Conservation (phyloP, 768 basidiomycete genomes). For the Rhodotorula babjevae region DNA sequence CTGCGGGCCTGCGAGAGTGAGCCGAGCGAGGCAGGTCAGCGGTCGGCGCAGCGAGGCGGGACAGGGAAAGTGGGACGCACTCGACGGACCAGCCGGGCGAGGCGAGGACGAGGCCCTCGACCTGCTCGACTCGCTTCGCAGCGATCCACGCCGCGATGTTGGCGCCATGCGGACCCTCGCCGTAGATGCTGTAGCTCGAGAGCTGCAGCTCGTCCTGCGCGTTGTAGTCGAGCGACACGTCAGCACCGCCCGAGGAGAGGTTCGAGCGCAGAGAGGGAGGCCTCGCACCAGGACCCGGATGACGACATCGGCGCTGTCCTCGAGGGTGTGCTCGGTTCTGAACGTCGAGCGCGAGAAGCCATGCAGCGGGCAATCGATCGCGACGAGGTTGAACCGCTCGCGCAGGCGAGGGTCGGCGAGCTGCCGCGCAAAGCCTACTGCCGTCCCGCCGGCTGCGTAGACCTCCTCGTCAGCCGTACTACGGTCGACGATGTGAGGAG, state of each 20-base stretch:
- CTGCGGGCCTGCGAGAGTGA: background rate
- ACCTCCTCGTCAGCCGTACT: too few species aligned
- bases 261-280: too few species aligned
- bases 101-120: constrained; percentile 3
- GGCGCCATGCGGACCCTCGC: constrained; percentile 17
- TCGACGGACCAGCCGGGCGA: constrained; percentile 17
- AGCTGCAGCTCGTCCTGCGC: constrained; percentile 23
- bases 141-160: constrained; percentile 15
- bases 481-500: too few species aligned
- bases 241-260: too few species aligned
- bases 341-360: constrained; percentile 17
- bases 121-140: constrained; percentile 8
- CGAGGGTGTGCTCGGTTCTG: constrained; percentile 14
- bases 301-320: constrained; percentile 25
- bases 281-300: background rate
- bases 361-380: constrained; percentile 18
- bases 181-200: constrained; percentile 2
- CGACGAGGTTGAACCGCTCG: constrained; percentile 13
- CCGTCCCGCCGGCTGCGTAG: background rate
- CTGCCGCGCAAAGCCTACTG: background rate
- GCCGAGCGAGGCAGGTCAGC: too few species aligned
- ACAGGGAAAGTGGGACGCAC: background rate
- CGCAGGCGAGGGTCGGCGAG: constrained; percentile 14
- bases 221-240: background rate
- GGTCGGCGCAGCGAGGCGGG: too few species aligned